Conservation (phyloP, 768 basidiomycete species). For the Lactarius vividus region DNA sequence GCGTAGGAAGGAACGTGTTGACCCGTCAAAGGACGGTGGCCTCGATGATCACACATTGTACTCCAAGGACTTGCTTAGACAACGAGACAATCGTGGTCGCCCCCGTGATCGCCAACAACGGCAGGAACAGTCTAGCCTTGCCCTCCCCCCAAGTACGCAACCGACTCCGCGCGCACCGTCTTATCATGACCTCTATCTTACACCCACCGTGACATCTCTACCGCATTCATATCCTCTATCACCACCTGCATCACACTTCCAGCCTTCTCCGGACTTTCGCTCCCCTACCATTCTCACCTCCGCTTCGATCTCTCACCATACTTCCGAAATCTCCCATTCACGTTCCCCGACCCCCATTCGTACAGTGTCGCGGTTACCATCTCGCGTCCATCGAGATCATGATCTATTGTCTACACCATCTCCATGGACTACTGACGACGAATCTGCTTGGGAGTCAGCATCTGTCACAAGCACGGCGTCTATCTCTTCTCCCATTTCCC, state of each 20-base stretch:
- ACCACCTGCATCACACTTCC: conserved; percentile 4
- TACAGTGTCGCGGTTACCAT: conserved; percentile 31
- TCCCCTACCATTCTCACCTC: conserved; percentile 13
- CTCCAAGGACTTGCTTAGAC: conserved; percentile 49
- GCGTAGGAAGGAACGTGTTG: conserved; percentile 37
- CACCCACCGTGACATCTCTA: conserved; percentile 36
- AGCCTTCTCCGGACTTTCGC: conserved; percentile 14
- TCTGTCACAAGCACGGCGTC: conserved; percentile 62
- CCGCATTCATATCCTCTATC: conserved; percentile 33
- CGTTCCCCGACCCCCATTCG: conserved; percentile 42
- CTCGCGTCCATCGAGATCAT: conserved; percentile 24
- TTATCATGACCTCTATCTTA: conserved; percentile 32
- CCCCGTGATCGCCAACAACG: conserved; percentile 51
- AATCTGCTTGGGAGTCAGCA: conserved; percentile 72
- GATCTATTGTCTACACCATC: conserved; percentile 41
- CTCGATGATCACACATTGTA: conserved; percentile 52
- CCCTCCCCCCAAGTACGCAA: conserved; percentile 34
- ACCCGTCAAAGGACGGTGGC: conserved; percentile 44
- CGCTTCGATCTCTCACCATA: conserved; percentile 17
- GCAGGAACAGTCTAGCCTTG: conserved; percentile 38
- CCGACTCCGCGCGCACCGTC: conserved; percentile 30
- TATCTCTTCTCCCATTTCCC: conserved; percentile 45
- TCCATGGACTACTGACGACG: conserved; percentile 75
- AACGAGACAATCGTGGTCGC: conserved; percentile 55
- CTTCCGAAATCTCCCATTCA: conserved; percentile 31